Evolutionary conservation across 176 grass and related monocot genomes (phyloP), one percentile per base, ranked within the genome.

Genomic region (Aegilops sharonensis): DNA sequence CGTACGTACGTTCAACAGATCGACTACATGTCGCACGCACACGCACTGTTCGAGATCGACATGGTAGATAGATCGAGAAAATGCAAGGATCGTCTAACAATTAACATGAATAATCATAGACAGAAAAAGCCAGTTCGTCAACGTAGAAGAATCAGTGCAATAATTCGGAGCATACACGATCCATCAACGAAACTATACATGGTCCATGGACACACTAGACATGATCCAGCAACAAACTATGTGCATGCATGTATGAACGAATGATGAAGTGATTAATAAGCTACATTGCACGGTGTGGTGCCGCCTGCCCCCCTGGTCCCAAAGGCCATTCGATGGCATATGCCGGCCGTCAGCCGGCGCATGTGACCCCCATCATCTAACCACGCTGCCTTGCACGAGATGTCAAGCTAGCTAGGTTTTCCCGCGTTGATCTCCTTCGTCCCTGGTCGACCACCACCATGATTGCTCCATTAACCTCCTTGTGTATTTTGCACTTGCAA

Each of bases 331-430:
- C 25, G 59, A 64, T 64, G 31, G 4, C 56, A 39, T 14, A 61
- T 37, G 57, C 75, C 76, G 32, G 20, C 14, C 59, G 24, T 4
- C 32, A 9, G 59, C 75, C 81, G 29, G 2, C 1, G 78, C 83
- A 89, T 85, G 88, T 86, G 78, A 50, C 25, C 14, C 30, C 20
- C 59, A 79, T 87, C 80, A 89, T 40, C 0, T n/a, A 23, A 15
- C 52, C 70, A 36, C 11, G 64, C 23, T 64, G 70, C 2, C 70
- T 73, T 32, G 45, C 74, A 56, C 40, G 45, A 68, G 62, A 78
- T 86, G 73, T 43, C 40, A 82, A 82, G 71, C 64, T 72, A 78
- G 64, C 32, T 76, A 60, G 34, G 30, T 23, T 83, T 72, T 68
- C 48, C 36, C 31, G 64, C 30, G 21, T 64, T 3, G 8, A 13